Evolutionary conservation across 2,329 filamentous ascomycete genomes (phyloP), one percentile per base, ranked within the genome.

Genomic region (Claviceps maximensis): DNA sequence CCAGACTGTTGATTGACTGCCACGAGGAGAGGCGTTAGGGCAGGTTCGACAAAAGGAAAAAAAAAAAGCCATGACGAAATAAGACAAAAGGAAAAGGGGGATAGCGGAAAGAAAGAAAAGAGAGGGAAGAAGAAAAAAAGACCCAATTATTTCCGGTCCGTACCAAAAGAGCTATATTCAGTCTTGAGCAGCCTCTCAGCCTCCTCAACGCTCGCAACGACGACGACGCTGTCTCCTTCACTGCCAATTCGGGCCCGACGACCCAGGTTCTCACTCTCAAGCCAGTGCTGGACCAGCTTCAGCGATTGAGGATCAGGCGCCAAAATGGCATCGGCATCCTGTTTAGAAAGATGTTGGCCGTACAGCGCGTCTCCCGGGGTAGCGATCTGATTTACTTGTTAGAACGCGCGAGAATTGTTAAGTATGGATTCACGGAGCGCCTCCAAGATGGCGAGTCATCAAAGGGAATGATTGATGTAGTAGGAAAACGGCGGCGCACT

Each of bases 321-420:
- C 10, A 54, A 19, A 31, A 51, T 49, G 9, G 45, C 46, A 27
- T 54, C 49, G 13, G 53, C 53, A 15, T 46, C 49, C 15, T 51
- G 38, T 21, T 50, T 51, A n/a, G 53, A 51, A 27, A 54, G 53
- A 42, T 54, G 53, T 15, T 54, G 45, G 7, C 53, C 53, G 29
- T 54, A 54, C 12, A 54, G 27, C 41, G 42, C 27, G 21, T 54
- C 25, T 7, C 53, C 53, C 17, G 53, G 53, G 3, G 53, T 54
- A n/a, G 53, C 53, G 40, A 54, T 54, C 53, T 54, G 25, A 27
- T n/a, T n/a, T n/a, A n/a, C n/a, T n/a, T n/a, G n/a, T n/a, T n/a
- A 12, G 8, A 7, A 33, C 31, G 8, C 6, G 31, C 31, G 31
- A 33, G 31, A 10, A 33, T 33, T 33, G 2, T 7, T 33, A 7